Percentiles rank a stretch among this genome's conserved stretches.
Evolutionary conservation across 164 flowering plant genomes (phyloP).

Genomic region (Magnolia kwangsiensis): DNA sequence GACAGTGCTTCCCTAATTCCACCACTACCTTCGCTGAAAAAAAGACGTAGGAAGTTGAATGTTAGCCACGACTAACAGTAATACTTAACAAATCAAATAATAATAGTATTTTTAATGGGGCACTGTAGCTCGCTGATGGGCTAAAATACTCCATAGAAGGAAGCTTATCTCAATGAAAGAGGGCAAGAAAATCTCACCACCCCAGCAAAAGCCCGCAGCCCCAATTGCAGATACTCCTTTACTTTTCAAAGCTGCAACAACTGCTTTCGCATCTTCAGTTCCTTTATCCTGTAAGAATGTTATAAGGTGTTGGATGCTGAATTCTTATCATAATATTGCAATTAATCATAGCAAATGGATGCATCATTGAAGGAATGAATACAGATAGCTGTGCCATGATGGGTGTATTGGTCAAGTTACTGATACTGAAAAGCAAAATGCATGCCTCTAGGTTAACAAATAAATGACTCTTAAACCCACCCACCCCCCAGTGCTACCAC

Average conservation of each 20-base stretch:
- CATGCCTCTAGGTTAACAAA: no score
- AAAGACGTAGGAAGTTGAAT: neutral
- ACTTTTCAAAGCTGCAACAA: conserved; percentile 51
- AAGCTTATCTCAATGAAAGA: neutral
- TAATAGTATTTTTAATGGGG: neutral
- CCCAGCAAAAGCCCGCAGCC: conserved; percentile 76
- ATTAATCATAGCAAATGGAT: neutral
- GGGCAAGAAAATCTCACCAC: conserved; percentile 39
- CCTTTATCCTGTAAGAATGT: conserved; percentile 44
- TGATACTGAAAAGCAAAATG: no score
- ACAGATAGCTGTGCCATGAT: neutral
- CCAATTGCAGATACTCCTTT: conserved; percentile 52
- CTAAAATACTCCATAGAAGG: neutral
- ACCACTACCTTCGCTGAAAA: conserved; percentile 66
- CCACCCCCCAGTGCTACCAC: no score
- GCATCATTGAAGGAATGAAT: neutral
- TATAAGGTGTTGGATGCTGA: neutral
- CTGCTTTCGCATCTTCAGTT: conserved; percentile 52
- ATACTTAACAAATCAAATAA: no score
- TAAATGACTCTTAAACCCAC: no score
- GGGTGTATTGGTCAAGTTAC: no score
- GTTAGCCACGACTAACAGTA: neutral
- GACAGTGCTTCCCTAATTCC: conserved; percentile 41
- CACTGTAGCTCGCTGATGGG: neutral
- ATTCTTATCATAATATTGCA: neutral